Conservation (phyloP, 352 stramenopile genomes). For the Aphanomyces euteiches region DNA sequence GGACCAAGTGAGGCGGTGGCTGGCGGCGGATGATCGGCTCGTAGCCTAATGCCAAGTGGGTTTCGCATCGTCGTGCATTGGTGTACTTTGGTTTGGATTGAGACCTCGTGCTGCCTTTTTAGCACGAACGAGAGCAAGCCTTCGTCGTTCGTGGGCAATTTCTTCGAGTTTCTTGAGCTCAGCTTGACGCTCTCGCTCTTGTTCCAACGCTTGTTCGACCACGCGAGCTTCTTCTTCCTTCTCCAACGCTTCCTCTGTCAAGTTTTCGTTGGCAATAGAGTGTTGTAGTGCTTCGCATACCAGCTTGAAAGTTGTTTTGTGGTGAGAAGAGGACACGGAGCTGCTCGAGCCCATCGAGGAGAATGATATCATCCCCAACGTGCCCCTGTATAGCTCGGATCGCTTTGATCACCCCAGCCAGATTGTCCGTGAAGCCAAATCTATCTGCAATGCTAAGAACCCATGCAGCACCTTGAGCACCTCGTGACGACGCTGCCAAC, state of each 20-base stretch:
- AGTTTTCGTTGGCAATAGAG: too few relatives aligned
- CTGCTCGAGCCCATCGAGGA: conserved; percentile 13
- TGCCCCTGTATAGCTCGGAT: conserved; percentile 26
- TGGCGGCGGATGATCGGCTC: conserved; percentile 13
- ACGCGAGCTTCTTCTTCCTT: conserved; percentile 6
- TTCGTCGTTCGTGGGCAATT: conserved; percentile 14
- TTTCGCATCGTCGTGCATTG: background rate
- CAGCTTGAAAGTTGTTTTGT: conserved; percentile 14
- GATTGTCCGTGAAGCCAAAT: conserved; percentile 22
- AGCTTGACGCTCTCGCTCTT: background rate
- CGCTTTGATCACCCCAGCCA: conserved; percentile 24
- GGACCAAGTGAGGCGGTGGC: background rate
- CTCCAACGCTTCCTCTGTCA: conserved; percentile 17
- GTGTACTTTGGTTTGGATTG: conserved; percentile 26
- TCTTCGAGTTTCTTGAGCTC: conserved; percentile 24
- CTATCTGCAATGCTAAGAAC: background rate
- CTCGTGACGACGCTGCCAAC: conserved; percentile 10
- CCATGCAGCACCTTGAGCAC: background rate
- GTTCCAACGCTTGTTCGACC: background rate
- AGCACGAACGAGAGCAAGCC: conserved; percentile 16
- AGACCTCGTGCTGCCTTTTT: conserved; percentile 26
- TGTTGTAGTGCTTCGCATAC: background rate
- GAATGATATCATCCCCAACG: background rate
- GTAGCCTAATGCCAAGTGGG: background rate
- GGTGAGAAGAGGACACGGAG: conserved; percentile 24